Conservation (phyloP, 2,329 filamentous ascomycete species). For the Aspergillus sp. region DNA sequence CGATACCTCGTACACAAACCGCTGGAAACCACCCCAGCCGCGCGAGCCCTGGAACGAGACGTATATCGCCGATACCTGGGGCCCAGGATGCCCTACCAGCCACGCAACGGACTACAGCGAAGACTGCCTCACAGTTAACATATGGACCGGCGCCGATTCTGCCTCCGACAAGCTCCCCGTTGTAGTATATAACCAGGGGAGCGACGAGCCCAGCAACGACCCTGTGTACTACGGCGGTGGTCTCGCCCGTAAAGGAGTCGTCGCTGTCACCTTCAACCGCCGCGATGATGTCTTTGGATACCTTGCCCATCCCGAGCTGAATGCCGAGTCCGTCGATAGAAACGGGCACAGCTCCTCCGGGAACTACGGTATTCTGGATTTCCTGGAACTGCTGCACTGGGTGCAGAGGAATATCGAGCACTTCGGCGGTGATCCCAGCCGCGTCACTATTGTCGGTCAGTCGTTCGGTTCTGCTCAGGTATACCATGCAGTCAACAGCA, state of each 20-base stretch:
- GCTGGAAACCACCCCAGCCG: slow-evolving; percentile 27
- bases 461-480: slow-evolving; percentile 31
- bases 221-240: slow-evolving; percentile 29
- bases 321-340: slow-evolving; percentile 20
- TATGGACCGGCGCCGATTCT: slow-evolving; percentile 28
- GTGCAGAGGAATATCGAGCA: slow-evolving; percentile 51
- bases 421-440: slow-evolving; percentile 54
- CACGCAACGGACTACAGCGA: slow-evolving; percentile 25
- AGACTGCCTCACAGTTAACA: slow-evolving; percentile 34
- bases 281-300: slow-evolving; percentile 30
- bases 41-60: slow-evolving; percentile 23
- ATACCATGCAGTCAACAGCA: slow-evolving; percentile 33
- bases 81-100: slow-evolving; percentile 22
- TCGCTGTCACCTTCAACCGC: slow-evolving; percentile 30
- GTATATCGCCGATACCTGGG: slow-evolving; percentile 21
- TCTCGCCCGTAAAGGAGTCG: slow-evolving; percentile 29
- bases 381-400: slow-evolving; percentile 58
- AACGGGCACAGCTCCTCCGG: slow-evolving; percentile 27
- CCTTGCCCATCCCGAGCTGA: slow-evolving; percentile 27
- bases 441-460: slow-evolving; percentile 45
- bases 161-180: slow-evolving; percentile 26
- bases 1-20: slow-evolving; percentile 28
- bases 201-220: slow-evolving; percentile 26
- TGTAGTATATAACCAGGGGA: slow-evolving; percentile 31
- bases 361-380: slow-evolving; percentile 49